Evolutionary conservation across 345 rosid species (phyloP).

Genomic region (Populus pruinosa): DNA sequence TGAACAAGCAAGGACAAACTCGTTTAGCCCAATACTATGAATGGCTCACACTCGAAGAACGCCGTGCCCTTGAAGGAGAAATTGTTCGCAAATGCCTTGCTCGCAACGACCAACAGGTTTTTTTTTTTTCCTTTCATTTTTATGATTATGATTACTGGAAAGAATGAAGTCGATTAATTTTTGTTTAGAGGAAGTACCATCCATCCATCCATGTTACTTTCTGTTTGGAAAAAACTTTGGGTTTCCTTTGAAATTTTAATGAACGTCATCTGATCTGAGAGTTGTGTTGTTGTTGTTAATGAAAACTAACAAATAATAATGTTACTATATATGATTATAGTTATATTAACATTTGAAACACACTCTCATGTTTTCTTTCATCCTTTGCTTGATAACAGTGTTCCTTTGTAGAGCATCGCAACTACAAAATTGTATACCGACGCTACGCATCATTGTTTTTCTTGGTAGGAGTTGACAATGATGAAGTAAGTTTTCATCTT

Average conservation of each 20-base stretch:
- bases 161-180: too few species aligned
- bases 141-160: not conserved
- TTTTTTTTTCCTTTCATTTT: not conserved
- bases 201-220: too few species aligned
- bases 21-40: constrained; percentile 98
- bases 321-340: not conserved
- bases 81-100: constrained; percentile 99
- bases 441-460: constrained; percentile 94
- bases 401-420: constrained; percentile 97
- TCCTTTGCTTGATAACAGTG: constrained; percentile 44
- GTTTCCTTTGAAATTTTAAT: not conserved
- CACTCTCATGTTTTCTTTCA: not conserved
- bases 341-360: too few species aligned
- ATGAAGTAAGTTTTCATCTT: constrained; percentile 56
- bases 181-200: too few species aligned
- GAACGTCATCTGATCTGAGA: not conserved
- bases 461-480: constrained; percentile 93
- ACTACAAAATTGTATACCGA: constrained; percentile 89
- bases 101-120: constrained; percentile 90
- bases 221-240: not conserved
- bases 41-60: constrained; percentile 96
- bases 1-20: constrained; percentile 98
- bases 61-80: constrained; percentile 98
- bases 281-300: not conserved
- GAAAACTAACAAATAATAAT: too few species aligned